phyloP scores from a whole-genome alignment of 2,329 filamentous ascomycete genomes.

The Pestalotiopsis sp. region DNA sequence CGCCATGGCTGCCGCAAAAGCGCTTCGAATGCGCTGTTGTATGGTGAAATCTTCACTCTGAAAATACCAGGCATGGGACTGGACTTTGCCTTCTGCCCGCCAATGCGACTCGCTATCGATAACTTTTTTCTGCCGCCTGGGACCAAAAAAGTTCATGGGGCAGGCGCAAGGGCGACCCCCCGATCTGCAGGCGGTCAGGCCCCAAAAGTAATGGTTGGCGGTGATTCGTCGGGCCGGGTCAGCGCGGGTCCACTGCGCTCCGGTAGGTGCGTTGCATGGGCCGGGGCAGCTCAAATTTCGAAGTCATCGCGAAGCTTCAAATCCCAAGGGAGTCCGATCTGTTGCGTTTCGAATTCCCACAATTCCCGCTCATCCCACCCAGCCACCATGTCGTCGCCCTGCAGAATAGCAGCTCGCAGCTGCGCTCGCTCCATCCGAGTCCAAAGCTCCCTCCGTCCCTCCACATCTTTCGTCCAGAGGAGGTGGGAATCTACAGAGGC shows the following conservation, averaged over 20 bases:
- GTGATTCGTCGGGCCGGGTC: conserved; percentile 8
- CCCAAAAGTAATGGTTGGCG: conserved; percentile 5
- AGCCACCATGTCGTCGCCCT: conserved; percentile 62
- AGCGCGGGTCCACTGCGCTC: not conserved
- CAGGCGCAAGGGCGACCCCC: not conserved
- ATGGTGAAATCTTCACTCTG: conserved; percentile 3
- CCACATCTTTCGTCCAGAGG: conserved; percentile 55
- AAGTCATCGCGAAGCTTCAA: conserved; percentile 10
- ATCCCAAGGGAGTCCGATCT: conserved; percentile 16
- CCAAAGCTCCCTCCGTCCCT: conserved; percentile 46
- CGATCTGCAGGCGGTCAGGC: not conserved
- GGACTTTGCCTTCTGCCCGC: not conserved
- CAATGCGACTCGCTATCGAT: conserved; percentile 11
- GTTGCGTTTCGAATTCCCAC: conserved; percentile 12
- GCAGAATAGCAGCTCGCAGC: conserved; percentile 65
- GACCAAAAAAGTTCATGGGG: not conserved
- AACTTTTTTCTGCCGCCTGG: not conserved
- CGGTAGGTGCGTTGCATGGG: not conserved
- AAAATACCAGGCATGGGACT: not conserved
- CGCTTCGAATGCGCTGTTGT: not conserved
- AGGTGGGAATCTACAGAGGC: conserved; percentile 90
- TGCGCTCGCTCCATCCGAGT: conserved; percentile 65
- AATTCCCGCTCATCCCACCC: conserved; percentile 22
- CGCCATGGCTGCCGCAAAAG: conserved; percentile 46
- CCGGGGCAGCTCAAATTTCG: conserved; percentile 8